Evolutionary conservation across 208 protist genomes (phyloP), one percentile per base, ranked within the genome.

Genomic region (Angomonas deanei): DNA sequence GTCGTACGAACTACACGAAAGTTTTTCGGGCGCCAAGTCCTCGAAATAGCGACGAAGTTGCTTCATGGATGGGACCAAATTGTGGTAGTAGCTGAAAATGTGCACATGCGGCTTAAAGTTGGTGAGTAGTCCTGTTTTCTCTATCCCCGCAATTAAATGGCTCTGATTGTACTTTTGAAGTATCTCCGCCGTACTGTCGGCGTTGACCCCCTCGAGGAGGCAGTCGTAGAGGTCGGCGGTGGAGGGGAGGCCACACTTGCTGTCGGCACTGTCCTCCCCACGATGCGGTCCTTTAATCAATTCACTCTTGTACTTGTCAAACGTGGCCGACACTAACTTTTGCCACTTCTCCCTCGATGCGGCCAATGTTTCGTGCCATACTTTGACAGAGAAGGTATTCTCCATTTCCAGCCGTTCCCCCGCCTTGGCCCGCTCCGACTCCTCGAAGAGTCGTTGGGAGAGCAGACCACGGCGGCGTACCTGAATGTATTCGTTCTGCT

Each of bases 151-250:
- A 26, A 58, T 65, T 8, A 27, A 54, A 54, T 52, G 72, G 32
- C 58, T 61, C 42, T 39, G 36, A 15, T 64, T 57, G 15, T 32
- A 47, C 2, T 31, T 23, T n/a, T 48, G 11, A 11, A 70, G 32
- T 56, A 64, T 66, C n/a, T 59, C 48, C 19, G 50, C 60, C 30
- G 75, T 46, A 15, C 39, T 53, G 8, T 55, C 61, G 28, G 52
- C 49, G 58, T 91, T 90, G 49, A 94, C 58, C 26, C 84, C 88
- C 5, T 71, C 61, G 0, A 94, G 64, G n/a, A 94, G 68, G 33
- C 68, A 72, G 30, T 76, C 64, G 48, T 83, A 86, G 31, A 94
- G 71, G 28, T 86, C 71, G 8, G 74, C 65, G 26, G 76, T 58
- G 3, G 74, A 61, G 11, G 82, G 78, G 23, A 92, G 74, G 60